Percentiles rank a stretch among this genome's conserved stretches.
Evolutionary conservation across 192 early-diverging fungal species (phyloP).

Genomic region (Coemansia sp.): DNA sequence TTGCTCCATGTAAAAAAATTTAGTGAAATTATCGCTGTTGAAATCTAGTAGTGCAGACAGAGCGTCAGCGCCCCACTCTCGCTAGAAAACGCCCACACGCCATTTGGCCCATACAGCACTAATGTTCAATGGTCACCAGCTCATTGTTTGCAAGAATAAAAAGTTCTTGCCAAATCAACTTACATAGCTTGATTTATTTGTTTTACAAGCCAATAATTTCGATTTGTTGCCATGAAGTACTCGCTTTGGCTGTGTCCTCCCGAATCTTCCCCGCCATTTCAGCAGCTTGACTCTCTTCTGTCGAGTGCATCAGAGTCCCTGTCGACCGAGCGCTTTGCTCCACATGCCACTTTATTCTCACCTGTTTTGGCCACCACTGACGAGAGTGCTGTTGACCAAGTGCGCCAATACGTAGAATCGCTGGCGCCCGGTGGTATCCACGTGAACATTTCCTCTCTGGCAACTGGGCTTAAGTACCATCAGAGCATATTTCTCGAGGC

Average conservation of each 20-base stretch:
- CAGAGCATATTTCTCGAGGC: constrained; percentile 35
- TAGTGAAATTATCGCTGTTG: too few species aligned
- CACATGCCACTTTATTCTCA: constrained; percentile 40
- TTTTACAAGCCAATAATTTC: too few species aligned
- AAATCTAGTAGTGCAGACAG: constrained; percentile 31
- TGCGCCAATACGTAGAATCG: constrained; percentile 6
- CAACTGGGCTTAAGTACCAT: constrained; percentile 23
- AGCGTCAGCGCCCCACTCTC: constrained; percentile 44
- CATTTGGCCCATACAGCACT: constrained; percentile 10
- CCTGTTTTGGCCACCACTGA: constrained; percentile 23
- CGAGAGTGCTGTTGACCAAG: constrained; percentile 13
- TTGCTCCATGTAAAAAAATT: too few species aligned
- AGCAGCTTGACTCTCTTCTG: constrained; percentile 8
- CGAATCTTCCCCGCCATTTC: not conserved
- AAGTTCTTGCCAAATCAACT: too few species aligned
- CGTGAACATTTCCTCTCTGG: constrained; percentile 2
- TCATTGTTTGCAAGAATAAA: too few species aligned
- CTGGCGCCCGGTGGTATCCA: constrained; percentile 20
- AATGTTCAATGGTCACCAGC: too few species aligned
- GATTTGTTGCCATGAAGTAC: constrained; percentile 27
- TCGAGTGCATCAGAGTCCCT: constrained; percentile 7
- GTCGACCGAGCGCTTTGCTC: constrained; percentile 16
- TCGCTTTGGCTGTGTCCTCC: constrained; percentile 48
- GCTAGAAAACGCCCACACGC: constrained; percentile 32
- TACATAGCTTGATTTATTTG: too few species aligned